phyloP scores from a whole-genome alignment of 805 yeast species.

The Monosporozyma unispora region DNA sequence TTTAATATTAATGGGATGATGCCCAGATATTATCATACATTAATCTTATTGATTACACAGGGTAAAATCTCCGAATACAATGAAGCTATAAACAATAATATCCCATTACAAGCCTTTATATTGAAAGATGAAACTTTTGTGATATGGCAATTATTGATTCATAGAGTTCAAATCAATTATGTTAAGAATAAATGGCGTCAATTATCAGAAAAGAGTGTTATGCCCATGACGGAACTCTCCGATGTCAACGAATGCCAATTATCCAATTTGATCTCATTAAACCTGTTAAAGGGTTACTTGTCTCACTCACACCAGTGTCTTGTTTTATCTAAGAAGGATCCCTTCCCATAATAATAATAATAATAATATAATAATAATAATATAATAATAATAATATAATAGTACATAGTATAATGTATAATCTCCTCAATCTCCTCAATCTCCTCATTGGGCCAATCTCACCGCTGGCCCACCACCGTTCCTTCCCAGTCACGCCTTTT shows the following conservation, averaged over 20 bases:
- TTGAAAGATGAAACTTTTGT: constrained; percentile 53
- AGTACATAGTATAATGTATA: too few relatives aligned
- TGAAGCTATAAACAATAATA: constrained; percentile 41
- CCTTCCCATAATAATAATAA: constrained; percentile 59
- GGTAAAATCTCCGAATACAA: constrained; percentile 56
- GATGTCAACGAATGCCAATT: constrained; percentile 47
- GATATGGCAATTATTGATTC: constrained; percentile 44
- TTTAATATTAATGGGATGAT: constrained; percentile 24
- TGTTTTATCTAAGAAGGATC: constrained; percentile 64
- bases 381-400: too few relatives aligned
- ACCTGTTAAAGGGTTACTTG: constrained; percentile 66
- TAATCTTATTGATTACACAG: constrained; percentile 38
- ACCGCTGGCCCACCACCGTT: too few relatives aligned
- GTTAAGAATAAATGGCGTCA: not conserved
- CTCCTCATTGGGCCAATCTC: too few relatives aligned
- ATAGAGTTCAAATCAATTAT: not conserved
- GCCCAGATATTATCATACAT: constrained; percentile 37
- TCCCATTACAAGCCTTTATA: constrained; percentile 30
- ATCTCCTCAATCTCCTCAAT: too few relatives aligned
- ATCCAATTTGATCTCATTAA: constrained; percentile 54
- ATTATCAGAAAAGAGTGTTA: constrained; percentile 33
- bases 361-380: too few relatives aligned
- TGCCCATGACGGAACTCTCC: not conserved
- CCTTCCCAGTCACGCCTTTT: not conserved
- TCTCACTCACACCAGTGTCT: constrained; percentile 67